A percentile compares a stretch with the other conserved stretches of the same genome.
phyloP scores from a whole-genome alignment of 805 yeast species.

The Komagataella phaffii region DNA sequence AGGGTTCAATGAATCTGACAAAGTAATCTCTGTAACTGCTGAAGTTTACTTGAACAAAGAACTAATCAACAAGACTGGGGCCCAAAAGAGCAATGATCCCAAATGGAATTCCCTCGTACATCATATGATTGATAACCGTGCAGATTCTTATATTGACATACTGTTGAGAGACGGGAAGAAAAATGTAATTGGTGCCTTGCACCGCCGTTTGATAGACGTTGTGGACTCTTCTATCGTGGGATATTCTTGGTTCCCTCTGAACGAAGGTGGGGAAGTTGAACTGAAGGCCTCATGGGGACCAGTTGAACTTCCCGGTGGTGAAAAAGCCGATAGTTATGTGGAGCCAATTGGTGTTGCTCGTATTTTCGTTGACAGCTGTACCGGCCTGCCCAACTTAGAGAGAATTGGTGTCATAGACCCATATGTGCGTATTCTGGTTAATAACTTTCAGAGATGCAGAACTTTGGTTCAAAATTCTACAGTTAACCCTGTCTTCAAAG shows the following conservation, averaged over 20 bases:
- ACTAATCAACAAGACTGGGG: constrained; percentile 40
- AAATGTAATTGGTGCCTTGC: constrained; percentile 43
- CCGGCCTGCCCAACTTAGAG: constrained; percentile 71
- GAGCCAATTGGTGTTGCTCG: constrained; percentile 91
- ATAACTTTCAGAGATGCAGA: constrained; percentile 65
- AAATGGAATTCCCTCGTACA: constrained; percentile 53
- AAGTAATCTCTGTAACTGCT: constrained; percentile 48
- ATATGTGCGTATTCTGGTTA: constrained; percentile 66
- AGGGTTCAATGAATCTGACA: constrained; percentile 27
- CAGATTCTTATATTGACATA: constrained; percentile 60
- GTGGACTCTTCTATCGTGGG: constrained; percentile 71
- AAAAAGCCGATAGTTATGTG: constrained; percentile 71
- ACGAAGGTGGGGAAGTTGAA: constrained; percentile 55
- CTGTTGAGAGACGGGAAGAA: constrained; percentile 50
- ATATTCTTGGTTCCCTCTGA: constrained; percentile 62
- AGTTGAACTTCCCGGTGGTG: constrained; percentile 52
- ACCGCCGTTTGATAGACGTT: constrained; percentile 47
- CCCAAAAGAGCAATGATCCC: constrained; percentile 43
- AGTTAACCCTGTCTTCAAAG: constrained; percentile 75
- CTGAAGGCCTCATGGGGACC: constrained; percentile 77
- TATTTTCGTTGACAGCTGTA: constrained; percentile 55
- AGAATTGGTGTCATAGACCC: constrained; percentile 89
- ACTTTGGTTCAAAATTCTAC: constrained; percentile 57
- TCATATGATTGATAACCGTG: constrained; percentile 54
- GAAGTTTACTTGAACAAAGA: constrained; percentile 61